Evolutionary conservation across 768 basidiomycete genomes (phyloP).

Genomic region (Suillus weaverae): DNA sequence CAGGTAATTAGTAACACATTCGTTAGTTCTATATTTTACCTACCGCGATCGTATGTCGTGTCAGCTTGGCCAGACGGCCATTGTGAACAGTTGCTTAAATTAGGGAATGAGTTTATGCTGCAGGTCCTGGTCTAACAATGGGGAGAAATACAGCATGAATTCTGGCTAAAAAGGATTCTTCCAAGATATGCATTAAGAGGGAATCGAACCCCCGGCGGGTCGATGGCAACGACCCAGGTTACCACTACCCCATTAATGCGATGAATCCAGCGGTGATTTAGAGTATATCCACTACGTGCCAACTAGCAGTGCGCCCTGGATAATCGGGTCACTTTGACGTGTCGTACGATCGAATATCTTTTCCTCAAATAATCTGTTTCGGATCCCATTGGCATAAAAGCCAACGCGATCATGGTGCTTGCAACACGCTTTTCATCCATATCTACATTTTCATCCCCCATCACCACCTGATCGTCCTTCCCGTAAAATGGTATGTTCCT

Average conservation of each 20-base stretch:
- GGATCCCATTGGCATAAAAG: constrained; percentile 17
- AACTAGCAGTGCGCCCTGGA: neutral
- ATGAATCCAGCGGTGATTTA: rapidly evolving
- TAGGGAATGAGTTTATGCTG: neutral
- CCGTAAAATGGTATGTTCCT: constrained; percentile 52
- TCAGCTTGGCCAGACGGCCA: neutral
- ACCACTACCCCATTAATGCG: constrained; percentile 35
- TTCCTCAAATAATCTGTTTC: constrained; percentile 1
- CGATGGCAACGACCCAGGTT: constrained; percentile 39
- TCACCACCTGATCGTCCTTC: constrained; percentile 33
- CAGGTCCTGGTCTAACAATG: neutral
- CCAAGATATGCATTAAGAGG: constrained; percentile 58
- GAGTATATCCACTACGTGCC: neutral
- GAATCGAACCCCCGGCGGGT: constrained; percentile 82
- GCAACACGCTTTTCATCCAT: constrained; percentile 41
- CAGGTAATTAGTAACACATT: neutral
- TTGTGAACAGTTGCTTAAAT: neutral
- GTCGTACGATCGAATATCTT: constrained; percentile 5
- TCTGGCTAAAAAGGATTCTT: neutral
- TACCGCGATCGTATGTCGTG: neutral
- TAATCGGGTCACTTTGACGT: neutral
- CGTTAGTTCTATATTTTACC: neutral
- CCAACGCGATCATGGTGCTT: constrained; percentile 35
- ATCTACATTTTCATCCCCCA: constrained; percentile 37
- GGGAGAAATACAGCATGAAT: neutral